A percentile compares a stretch with the other conserved stretches of the same genome.
Evolutionary conservation across 352 stramenopile species (phyloP).

Genomic region (Aphanomyces astaci): DNA sequence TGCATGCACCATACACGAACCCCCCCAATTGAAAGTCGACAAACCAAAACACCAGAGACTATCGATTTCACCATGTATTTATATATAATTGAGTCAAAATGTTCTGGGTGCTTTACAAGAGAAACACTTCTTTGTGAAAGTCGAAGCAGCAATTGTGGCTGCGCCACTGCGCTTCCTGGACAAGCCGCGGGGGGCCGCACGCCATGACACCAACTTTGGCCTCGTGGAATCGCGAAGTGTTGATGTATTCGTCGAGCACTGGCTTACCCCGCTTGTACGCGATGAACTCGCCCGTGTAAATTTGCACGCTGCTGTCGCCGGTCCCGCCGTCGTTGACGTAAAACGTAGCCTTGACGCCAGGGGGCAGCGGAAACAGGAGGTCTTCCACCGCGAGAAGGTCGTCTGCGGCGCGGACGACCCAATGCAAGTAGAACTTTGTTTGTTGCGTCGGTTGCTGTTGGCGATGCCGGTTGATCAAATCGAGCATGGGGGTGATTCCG

Average conservation of each 20-base stretch:
- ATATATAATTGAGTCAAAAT: not conserved
- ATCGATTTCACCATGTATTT: too few relatives aligned
- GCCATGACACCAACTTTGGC: conserved; percentile 48
- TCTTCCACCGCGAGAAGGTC: conserved; percentile 30
- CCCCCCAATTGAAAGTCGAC: too few relatives aligned
- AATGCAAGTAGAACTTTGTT: not conserved
- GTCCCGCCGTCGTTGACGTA: not conserved
- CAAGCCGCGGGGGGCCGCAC: conserved; percentile 64
- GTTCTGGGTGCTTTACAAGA: conserved; percentile 14
- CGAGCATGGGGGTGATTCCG: conserved; percentile 71
- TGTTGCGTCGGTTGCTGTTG: conserved; percentile 29
- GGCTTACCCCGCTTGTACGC: conserved; percentile 45
- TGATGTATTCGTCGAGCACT: conserved; percentile 61
- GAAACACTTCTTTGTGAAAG: conserved; percentile 81
- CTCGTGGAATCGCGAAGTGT: conserved; percentile 47
- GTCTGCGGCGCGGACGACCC: conserved; percentile 1
- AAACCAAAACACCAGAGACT: too few relatives aligned
- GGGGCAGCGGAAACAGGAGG: conserved; percentile 50
- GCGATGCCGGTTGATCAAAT: conserved; percentile 54
- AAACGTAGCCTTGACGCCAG: not conserved
- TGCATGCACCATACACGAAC: too few relatives aligned
- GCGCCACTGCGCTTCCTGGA: conserved; percentile 50
- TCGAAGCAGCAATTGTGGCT: conserved; percentile 60
- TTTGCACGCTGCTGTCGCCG: conserved; percentile 35
- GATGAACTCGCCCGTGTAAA: conserved; percentile 48